phyloP scores from a whole-genome alignment of 2,329 filamentous ascomycete genomes.

The Aureobasidium sp. region DNA sequence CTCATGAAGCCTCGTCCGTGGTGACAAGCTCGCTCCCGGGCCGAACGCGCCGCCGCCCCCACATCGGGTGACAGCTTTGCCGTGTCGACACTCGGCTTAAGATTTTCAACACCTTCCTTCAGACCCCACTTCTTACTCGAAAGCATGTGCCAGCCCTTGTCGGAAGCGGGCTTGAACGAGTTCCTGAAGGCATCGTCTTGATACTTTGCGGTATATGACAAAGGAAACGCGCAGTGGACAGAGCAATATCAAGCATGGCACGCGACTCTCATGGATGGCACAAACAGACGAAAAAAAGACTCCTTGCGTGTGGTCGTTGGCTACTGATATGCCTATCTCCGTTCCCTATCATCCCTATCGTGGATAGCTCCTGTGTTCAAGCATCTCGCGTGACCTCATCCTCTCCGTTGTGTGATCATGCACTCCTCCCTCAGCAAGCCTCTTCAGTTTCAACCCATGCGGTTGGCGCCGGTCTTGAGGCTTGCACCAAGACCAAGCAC shows the following conservation, averaged over 20 bases:
- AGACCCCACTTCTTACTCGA: neutral
- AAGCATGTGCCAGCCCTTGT: neutral
- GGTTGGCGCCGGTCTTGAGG: constrained; percentile 23
- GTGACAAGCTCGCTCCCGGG: neutral
- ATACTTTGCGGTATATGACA: no score
- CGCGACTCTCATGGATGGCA: neutral
- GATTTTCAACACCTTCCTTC: neutral
- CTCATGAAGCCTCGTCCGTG: neutral
- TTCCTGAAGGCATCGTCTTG: no score
- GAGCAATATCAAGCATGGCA: neutral
- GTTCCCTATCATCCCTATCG: neutral
- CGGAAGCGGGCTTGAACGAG: no score
- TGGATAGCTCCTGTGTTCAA: neutral
- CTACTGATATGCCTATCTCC: neutral
- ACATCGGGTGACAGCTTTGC: neutral
- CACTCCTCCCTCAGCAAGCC: neutral
- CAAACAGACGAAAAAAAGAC: neutral
- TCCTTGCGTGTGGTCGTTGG: neutral
- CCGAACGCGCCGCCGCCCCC: neutral
- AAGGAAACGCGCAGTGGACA: no score
- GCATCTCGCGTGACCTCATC: constrained; percentile 2
- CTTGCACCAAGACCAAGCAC: constrained; percentile 23
- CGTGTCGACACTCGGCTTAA: neutral
- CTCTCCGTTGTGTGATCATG: neutral
- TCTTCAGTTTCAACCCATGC: constrained; percentile 18